These are phyloP conservation scores for Suillus alpinus DNA, from an alignment of 768 basidiomycete species.

Conservation along the genomic window DNA sequence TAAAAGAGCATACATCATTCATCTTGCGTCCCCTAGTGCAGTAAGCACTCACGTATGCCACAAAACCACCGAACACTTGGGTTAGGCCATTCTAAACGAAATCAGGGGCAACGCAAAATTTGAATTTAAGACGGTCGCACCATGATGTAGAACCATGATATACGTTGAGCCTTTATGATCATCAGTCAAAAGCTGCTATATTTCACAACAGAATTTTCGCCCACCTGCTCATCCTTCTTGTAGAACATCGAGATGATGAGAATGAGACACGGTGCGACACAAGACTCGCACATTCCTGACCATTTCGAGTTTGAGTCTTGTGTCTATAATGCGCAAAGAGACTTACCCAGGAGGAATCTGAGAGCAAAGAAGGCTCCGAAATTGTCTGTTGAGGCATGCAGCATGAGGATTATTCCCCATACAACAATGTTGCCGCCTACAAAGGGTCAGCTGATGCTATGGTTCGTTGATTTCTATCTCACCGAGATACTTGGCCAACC, in stretches of 20 bases:
- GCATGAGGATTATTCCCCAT: slow-evolving; percentile 60
- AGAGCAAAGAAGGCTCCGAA: slow-evolving; percentile 64
- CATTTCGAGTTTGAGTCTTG: background rate
- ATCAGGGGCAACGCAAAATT: background rate
- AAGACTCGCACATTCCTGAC: slow-evolving; percentile 64
- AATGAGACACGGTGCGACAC: slow-evolving; percentile 62
- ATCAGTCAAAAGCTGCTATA: slow-evolving; percentile 7
- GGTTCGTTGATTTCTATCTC: background rate
- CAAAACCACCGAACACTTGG: slow-evolving; percentile 58
- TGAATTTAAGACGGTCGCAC: slow-evolving; percentile 26
- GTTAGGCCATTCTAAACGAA: slow-evolving; percentile 53
- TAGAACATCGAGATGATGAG: slow-evolving; percentile 67
- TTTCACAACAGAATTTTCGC: background rate
- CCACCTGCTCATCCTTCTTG: slow-evolving; percentile 62
- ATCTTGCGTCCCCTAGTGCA: background rate
- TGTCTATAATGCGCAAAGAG: background rate
- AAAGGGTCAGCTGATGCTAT: background rate
- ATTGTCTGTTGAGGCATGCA: slow-evolving; percentile 53
- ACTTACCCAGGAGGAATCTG: slow-evolving; percentile 55
- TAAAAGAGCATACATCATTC: slow-evolving; percentile 16
- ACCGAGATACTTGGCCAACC: slow-evolving; percentile 64
- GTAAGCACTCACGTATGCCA: slow-evolving; percentile 50
- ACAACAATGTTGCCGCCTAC: slow-evolving; percentile 54
- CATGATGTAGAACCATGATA: slow-evolving; percentile 69
- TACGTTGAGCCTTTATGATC: slow-evolving; percentile 44